Conservation (phyloP, 352 stramenopile species). For the Thraustochytrium sp. region DNA sequence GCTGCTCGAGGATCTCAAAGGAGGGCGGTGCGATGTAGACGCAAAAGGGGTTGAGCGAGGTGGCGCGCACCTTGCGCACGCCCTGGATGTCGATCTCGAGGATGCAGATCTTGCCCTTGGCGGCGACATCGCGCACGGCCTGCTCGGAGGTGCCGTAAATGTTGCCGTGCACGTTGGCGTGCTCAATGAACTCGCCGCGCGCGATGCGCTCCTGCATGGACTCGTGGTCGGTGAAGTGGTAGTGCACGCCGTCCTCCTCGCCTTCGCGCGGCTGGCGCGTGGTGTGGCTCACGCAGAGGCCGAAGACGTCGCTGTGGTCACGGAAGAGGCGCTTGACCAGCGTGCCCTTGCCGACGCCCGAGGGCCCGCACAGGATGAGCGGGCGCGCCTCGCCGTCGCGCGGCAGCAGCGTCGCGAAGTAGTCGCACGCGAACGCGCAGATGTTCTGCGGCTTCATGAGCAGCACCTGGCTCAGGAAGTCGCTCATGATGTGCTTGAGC, state of each 20-base stretch:
- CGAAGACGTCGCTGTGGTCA: slow-evolving; percentile 75
- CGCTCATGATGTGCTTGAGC: slow-evolving; percentile 76
- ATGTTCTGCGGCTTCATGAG: slow-evolving; percentile 76
- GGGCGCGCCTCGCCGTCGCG: slow-evolving; percentile 53
- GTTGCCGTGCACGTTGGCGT: slow-evolving; percentile 93
- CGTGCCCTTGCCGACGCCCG: slow-evolving; percentile 38
- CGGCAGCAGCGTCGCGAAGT: slow-evolving; percentile 70
- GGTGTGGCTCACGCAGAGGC: slow-evolving; percentile 95
- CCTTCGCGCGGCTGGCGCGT: slow-evolving; percentile 83
- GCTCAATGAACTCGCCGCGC: slow-evolving; percentile 89
- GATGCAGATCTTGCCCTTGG: slow-evolving; percentile 91
- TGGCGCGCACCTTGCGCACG: slow-evolving; percentile 83
- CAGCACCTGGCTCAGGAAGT: slow-evolving; percentile 74
- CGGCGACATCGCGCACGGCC: slow-evolving; percentile 78
- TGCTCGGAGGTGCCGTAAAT: slow-evolving; percentile 85
- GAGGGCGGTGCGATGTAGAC: slow-evolving; percentile 93
- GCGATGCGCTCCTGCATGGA: slow-evolving; percentile 86
- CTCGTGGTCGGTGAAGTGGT: slow-evolving; percentile 90
- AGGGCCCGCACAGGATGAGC: slow-evolving; percentile 28
- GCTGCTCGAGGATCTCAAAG: slow-evolving; percentile 84
- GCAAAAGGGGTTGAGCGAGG: slow-evolving; percentile 78
- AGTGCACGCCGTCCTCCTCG: slow-evolving; percentile 91
- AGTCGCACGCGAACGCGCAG: slow-evolving; percentile 64
- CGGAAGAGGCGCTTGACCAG: slow-evolving; percentile 43
- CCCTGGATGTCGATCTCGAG: slow-evolving; percentile 98